phyloP scores from a whole-genome alignment of 2,329 filamentous ascomycete genomes.

The Arthrocladium fulminans region DNA sequence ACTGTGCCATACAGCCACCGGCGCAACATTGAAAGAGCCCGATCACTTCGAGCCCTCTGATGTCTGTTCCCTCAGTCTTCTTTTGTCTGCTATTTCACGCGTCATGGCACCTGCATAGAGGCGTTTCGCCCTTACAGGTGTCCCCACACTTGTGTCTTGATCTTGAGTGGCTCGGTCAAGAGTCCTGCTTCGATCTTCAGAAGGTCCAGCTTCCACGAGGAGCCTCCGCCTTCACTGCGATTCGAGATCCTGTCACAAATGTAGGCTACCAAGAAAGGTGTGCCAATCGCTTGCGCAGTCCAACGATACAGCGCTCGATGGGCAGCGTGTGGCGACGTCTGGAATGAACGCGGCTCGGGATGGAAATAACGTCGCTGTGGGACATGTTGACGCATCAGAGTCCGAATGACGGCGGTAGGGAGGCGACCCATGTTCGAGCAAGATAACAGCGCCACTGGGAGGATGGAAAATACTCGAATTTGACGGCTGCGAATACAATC shows the following conservation, averaged over 20 bases:
- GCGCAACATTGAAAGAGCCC: no score
- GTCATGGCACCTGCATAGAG: not conserved
- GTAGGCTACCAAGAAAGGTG: constrained; percentile 14
- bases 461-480: no score
- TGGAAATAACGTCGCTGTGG: constrained; percentile 9
- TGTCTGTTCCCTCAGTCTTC: no score
- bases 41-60: no score
- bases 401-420: not conserved
- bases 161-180: constrained; percentile 12
- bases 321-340: constrained; percentile 10
- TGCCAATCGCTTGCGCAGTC: constrained; percentile 15
- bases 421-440: constrained; percentile 1
- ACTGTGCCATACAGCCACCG: no score
- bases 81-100: not conserved
- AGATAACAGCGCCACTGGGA: no score
- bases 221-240: constrained; percentile 8
- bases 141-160: constrained; percentile 33
- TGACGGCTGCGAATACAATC: no score
- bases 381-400: not conserved
- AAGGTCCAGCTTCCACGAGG: constrained; percentile 11
- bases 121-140: constrained; percentile 8
- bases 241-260: constrained; percentile 13
- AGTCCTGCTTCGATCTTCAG: constrained; percentile 11
- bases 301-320: constrained; percentile 16
- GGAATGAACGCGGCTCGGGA: constrained; percentile 14